Base-by-base conservation (phyloP, 2,329 filamentous ascomycete species). In the Ceratocystis variospora region DNA sequence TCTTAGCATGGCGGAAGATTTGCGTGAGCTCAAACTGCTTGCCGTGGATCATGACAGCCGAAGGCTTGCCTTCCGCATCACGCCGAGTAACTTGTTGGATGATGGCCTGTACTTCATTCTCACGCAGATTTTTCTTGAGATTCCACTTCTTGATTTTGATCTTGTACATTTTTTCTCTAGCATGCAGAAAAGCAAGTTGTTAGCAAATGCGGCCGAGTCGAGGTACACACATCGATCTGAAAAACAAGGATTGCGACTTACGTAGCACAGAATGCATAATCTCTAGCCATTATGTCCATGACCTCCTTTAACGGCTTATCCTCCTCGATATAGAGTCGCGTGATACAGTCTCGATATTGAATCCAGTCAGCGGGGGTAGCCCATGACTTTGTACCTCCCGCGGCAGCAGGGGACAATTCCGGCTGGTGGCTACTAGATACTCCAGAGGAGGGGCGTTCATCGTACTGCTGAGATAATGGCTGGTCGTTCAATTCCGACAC, bases 81-180 rank as follows among this genome's bases (percentile, higher is more conserved):
- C 66, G 66, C 8, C 63, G 31, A 17, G 46, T 44, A 17, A 68
- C 66, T n/a, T 61, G 57, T 50, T 68, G 66, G 10, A 68, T 66
- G 19, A 68, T 68, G 3, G 66, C 66, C 22, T 68, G 63, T 25
- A 68, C 66, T 55, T 68, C 66, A 19, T 55, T 66, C 45, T 68
- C 66, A 28, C 66, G 66, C 19, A 68, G 15, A 28, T 68, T 68
- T 63, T 68, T 68, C 50, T 66, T 65, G 57, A 68, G 64, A 53
- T 68, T 68, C 66, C 66, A 68, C 50, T 68, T 68, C 37, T 68
- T 68, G 50, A 68, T 68, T 46, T 68, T 68, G 41, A 68, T 68
- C 61, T 68, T 68, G 63, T 68, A 68, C 66, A 68, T 68, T 63
- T 68, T 68, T 46, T 68, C 66, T 8, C 66, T 67, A 28, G 28